Evolutionary conservation across 495 filamentous ascomycete genomes (phyloP).

Genomic region (Monascus purpureus): DNA sequence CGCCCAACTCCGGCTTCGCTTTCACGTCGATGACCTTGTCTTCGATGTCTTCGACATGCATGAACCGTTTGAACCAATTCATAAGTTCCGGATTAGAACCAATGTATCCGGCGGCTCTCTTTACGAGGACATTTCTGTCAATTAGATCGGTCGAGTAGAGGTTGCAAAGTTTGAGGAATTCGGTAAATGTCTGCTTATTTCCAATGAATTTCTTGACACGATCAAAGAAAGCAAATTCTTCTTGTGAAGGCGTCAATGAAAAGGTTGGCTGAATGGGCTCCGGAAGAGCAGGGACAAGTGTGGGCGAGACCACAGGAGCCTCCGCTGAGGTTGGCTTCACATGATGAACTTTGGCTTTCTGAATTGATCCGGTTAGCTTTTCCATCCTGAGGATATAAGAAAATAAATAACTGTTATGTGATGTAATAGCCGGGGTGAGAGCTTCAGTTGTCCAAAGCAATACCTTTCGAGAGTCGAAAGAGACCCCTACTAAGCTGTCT

Average conservation of each 20-base stretch:
- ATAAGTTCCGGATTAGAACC: slow-evolving; percentile 77
- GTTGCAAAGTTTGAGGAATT: slow-evolving; percentile 93
- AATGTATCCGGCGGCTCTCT: slow-evolving; percentile 74
- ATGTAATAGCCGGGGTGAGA: too few species aligned
- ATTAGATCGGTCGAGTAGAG: slow-evolving; percentile 85
- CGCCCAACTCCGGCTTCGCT: slow-evolving; percentile 53
- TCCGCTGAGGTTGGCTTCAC: slow-evolving; percentile 50
- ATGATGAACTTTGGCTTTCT: slow-evolving; percentile 51
- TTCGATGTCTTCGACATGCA: slow-evolving; percentile 50
- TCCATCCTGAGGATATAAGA: too few species aligned
- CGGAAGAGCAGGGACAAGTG: slow-evolving; percentile 71
- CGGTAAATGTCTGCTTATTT: slow-evolving; percentile 80
- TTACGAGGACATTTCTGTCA: slow-evolving; percentile 61
- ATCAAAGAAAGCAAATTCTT: slow-evolving; percentile 90
- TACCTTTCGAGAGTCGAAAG: too few species aligned
- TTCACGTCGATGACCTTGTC: slow-evolving; percentile 71
- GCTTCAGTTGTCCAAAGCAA: too few species aligned
- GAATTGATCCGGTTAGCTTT: slow-evolving; percentile 7
- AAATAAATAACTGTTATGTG: too few species aligned
- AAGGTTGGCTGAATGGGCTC: slow-evolving; percentile 65
- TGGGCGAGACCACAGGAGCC: slow-evolving; percentile 64
- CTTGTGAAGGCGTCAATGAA: slow-evolving; percentile 43
- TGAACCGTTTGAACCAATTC: slow-evolving; percentile 68
- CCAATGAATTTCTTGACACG: slow-evolving; percentile 90
- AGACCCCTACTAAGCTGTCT: too few species aligned